These are phyloP conservation scores for Cryptococcus amylolentus DNA, from an alignment of 1,284 basidiomycete species.

Conservation along the genomic window DNA sequence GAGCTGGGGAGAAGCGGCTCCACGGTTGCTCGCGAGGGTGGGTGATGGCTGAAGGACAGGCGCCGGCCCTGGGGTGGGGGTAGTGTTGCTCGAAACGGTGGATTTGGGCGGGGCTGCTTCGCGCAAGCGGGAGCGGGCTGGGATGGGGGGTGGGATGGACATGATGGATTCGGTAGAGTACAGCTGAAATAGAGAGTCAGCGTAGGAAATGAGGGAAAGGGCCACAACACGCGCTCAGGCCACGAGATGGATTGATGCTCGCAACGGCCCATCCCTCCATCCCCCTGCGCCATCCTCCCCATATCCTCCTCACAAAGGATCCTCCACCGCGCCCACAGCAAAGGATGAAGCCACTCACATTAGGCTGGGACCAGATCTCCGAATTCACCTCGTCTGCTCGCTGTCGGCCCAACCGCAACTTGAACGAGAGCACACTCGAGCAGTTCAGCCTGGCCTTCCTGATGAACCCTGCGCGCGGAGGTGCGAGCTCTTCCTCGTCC, in stretches of 20 bases:
- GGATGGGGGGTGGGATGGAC: constrained; percentile 14
- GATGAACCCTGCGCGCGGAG: background rate
- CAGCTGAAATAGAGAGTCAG: background rate
- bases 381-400: constrained; percentile 3
- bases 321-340: no score
- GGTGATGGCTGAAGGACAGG: background rate
- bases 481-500: background rate
- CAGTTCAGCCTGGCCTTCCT: constrained; percentile 3
- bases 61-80: background rate
- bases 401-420: background rate
- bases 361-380: constrained; percentile 1
- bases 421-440: constrained; percentile 1
- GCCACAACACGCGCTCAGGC: no score
- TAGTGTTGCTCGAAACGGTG: background rate
- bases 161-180: constrained; percentile 6
- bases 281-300: no score
- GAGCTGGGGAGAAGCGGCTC: no score
- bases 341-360: constrained; percentile 1
- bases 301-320: no score
- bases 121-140: constrained; percentile 16
- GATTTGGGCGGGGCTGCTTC: constrained; percentile 7
- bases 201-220: background rate
- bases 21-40: no score
- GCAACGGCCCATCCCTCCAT: no score
- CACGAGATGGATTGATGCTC: background rate